Percentiles rank a stretch among this genome's conserved stretches.
Conservation (phyloP, 345 rosid species). For the Hibiscus mutabilis region DNA sequence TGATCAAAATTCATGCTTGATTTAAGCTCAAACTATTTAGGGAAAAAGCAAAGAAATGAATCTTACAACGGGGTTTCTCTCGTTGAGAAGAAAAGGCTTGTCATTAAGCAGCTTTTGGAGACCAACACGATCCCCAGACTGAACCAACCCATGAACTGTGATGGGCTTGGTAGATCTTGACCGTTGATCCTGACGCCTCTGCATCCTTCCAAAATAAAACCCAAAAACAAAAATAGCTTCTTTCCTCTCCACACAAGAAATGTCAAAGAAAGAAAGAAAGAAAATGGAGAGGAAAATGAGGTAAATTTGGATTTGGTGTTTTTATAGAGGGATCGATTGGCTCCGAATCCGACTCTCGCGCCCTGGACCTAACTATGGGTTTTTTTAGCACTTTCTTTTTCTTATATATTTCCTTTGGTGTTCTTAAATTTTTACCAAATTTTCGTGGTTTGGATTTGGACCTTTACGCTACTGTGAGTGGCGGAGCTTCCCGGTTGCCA, state of each 20-base stretch:
- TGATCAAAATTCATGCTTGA: background rate
- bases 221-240: background rate
- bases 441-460: background rate
- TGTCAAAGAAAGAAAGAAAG: slow-evolving; percentile 8
- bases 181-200: slow-evolving; percentile 48
- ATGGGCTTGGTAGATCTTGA: slow-evolving; percentile 62
- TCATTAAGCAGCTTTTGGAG: slow-evolving; percentile 64
- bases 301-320: background rate
- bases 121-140: slow-evolving; percentile 64
- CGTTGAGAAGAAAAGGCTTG: slow-evolving; percentile 73
- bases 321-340: slow-evolving; percentile 1
- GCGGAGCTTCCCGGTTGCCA: background rate
- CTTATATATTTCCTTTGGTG: background rate
- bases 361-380: slow-evolving; percentile 8
- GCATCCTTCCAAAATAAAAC: slow-evolving; percentile 26
- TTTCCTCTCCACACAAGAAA: background rate
- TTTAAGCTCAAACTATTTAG: too few relatives aligned
- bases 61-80: slow-evolving; percentile 82
- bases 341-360: slow-evolving; percentile 39
- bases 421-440: background rate
- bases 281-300: background rate
- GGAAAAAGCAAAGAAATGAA: background rate
- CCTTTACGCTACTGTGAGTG: background rate
- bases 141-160: slow-evolving; percentile 85
- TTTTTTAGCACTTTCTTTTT: background rate